These are phyloP conservation scores for Alnus glutinosa DNA, from an alignment of 306 rosid genomes.

Conservation along the genomic window DNA sequence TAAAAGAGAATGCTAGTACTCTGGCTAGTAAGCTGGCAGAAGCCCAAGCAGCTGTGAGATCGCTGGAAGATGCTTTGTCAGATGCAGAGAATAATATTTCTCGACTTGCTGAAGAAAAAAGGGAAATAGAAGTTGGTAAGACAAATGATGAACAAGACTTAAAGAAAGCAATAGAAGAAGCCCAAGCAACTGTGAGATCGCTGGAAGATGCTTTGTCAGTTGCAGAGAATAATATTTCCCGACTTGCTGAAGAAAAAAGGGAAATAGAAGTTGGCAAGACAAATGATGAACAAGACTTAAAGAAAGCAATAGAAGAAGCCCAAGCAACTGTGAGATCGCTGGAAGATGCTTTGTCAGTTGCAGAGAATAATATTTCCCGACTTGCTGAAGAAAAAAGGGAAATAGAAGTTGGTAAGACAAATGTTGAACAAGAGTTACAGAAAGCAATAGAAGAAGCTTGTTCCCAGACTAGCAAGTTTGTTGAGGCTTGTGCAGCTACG, in stretches of 20 bases:
- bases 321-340: conserved; percentile 51
- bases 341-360: conserved; percentile 65
- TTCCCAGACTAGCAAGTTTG: conserved; percentile 36
- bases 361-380: conserved; percentile 52
- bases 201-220: conserved; percentile 67
- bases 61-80: conserved; percentile 66
- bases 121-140: conserved; percentile 58
- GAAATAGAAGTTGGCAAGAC: conserved; percentile 56
- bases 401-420: conserved; percentile 51
- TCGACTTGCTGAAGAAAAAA: conserved; percentile 64
- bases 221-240: conserved; percentile 54
- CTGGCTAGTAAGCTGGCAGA: conserved; percentile 59
- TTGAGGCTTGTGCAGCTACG: conserved; percentile 45
- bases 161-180: conserved; percentile 53
- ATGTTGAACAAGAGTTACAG: conserved; percentile 61
- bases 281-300: conserved; percentile 58
- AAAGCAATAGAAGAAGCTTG: conserved; percentile 53
- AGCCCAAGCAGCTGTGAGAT: conserved; percentile 50
- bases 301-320: conserved; percentile 56
- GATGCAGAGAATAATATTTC: conserved; percentile 52
- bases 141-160: conserved; percentile 57
- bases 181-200: conserved; percentile 49
- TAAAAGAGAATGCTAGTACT: conserved; percentile 46
- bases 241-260: conserved; percentile 63
- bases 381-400: conserved; percentile 67